phyloP scores from a whole-genome alignment of 176 grass and related monocot species.

The Juncus inflexus region DNA sequence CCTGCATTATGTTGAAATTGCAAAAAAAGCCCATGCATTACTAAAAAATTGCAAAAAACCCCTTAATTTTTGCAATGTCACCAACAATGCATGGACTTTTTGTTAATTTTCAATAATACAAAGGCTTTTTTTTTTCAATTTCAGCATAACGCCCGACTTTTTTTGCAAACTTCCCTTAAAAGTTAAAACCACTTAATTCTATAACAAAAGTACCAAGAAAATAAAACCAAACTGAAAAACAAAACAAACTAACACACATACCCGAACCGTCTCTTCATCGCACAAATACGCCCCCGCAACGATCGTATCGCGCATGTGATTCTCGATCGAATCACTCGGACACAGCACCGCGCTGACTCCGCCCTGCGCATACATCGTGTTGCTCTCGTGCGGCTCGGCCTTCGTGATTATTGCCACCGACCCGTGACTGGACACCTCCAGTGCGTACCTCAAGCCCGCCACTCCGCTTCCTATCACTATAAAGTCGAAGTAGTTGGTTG shows the following conservation, averaged over 20 bases:
- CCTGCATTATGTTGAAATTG: no score
- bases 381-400: constrained; percentile 93
- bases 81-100: no score
- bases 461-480: constrained; percentile 89
- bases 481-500: constrained; percentile 77
- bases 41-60: no score
- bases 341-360: constrained; percentile 95
- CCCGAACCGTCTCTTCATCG: constrained; percentile 87
- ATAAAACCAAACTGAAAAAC: not conserved
- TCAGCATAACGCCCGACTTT: no score
- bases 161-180: no score
- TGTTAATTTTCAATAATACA: no score
- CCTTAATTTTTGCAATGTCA: no score
- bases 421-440: constrained; percentile 87
- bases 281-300: constrained; percentile 93
- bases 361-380: constrained; percentile 96
- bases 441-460: constrained; percentile 85
- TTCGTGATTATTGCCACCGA: constrained; percentile 91
- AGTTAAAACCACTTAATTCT: not conserved
- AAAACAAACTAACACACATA: constrained; percentile 32
- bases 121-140: no score
- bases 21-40: no score
- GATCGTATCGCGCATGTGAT: constrained; percentile 94
- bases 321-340: constrained; percentile 90
- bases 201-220: not conserved